phyloP scores from a whole-genome alignment of 2,329 filamentous ascomycete genomes.

The Lizonia empirigonia region DNA sequence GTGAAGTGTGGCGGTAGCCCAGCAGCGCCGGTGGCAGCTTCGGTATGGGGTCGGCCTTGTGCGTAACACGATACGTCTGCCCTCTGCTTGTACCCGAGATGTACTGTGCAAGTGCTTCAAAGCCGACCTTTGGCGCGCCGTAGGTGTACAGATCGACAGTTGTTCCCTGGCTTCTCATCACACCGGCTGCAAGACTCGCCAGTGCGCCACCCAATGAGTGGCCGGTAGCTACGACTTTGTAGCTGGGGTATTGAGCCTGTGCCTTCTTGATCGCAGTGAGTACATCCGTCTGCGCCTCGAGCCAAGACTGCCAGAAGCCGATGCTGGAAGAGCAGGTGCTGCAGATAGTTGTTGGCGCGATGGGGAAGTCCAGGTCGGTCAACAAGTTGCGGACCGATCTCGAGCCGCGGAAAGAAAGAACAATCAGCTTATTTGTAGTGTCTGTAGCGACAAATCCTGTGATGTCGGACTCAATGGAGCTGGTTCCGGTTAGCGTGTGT shows the following conservation, averaged over 20 bases:
- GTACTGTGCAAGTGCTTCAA: conserved; percentile 59
- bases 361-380: conserved; percentile 57
- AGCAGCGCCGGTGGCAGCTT: conserved; percentile 67
- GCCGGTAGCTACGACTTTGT: conserved; percentile 64
- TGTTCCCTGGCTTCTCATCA: conserved; percentile 58
- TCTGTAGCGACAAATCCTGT: conserved; percentile 57
- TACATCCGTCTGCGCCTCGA: conserved; percentile 56
- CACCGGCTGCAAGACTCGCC: conserved; percentile 63
- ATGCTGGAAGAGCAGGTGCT: conserved; percentile 58
- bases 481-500: conserved; percentile 8
- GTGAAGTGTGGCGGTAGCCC: conserved; percentile 69
- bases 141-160: conserved; percentile 67
- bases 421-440: conserved; percentile 58
- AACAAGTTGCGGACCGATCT: conserved; percentile 66
- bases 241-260: conserved; percentile 55
- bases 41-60: conserved; percentile 70
- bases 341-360: conserved; percentile 51
- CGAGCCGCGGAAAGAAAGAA: conserved; percentile 66
- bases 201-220: conserved; percentile 73
- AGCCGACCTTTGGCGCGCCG: conserved; percentile 70
- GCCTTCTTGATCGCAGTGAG: conserved; percentile 55
- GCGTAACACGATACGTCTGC: conserved; percentile 67
- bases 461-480: conserved; percentile 49
- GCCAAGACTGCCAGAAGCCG: conserved; percentile 67
- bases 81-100: conserved; percentile 60